Base-by-base conservation (phyloP, 495 filamentous ascomycete species). In the Sabuloglossum arenarium region DNA sequence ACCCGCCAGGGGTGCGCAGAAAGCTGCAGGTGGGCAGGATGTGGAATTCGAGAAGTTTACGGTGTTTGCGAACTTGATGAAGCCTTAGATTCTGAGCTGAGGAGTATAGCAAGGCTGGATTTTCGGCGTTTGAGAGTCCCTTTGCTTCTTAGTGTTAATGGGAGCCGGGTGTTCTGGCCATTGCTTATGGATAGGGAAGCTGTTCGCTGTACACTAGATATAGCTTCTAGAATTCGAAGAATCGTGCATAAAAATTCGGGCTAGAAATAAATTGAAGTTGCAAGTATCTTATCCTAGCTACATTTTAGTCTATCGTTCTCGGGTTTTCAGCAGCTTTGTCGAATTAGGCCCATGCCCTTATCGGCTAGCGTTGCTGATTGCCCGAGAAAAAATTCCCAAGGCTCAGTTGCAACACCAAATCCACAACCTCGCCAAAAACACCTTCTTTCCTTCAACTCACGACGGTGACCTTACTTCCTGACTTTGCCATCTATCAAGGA, bases 31-130 rank as follows among this genome's bases (percentile, higher is more conserved):
- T 47, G 80, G 79, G 11, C 71, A 73, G 6, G 80, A 78, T 56
- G 70, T 75, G 56, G 84, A 86, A 59, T 66, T 85, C 61, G 84
- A 88, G 68, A 82, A 73, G 59, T 66, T 85, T 43, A 79, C 74
- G 11, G 65, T 85, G 10, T 79, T 80, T 61, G 71, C 77, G 47
- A 77, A 79, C 63, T 56, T 84, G 53, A 54, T 70, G 53, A 66
- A 60, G 63, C 30, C 53, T 1, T 51, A 51, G 28, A 14, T 51
- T 8, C 47, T 6, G 25, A 29, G 28, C 6, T 21, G 10, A 14
- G 4, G 47, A n/a, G 9, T 24, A 51, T 27, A 51, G 23, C 25
- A 51, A 27, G 47, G 47, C 23, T 28, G 25, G 47, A 16, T 51
- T 51, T 47, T 51, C 47, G 47, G 47, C 23, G 47, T 51, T 51